Percentiles rank a stretch among this genome's conserved stretches.
Evolutionary conservation across 306 rosid species (phyloP).

Genomic region (Cucurbita argyrosperma): DNA sequence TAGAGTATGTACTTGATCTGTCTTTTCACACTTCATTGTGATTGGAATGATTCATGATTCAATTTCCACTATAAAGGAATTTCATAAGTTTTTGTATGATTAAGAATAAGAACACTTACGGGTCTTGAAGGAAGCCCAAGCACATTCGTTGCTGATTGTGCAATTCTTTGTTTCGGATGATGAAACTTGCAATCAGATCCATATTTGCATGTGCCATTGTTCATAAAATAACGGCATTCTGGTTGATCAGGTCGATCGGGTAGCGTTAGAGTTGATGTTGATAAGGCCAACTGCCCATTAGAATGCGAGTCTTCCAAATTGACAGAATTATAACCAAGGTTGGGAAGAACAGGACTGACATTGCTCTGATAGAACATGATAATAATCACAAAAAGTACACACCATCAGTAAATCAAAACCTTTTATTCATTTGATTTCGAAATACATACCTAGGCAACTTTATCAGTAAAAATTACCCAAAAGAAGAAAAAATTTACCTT

Average conservation of each 20-base stretch:
- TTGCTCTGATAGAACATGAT: constrained; percentile 35
- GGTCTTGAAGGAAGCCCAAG: constrained; percentile 83
- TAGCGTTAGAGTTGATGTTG: constrained; percentile 28
- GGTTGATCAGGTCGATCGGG: constrained; percentile 88
- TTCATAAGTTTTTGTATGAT: background rate
- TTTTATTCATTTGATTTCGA: background rate
- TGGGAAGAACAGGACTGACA: constrained; percentile 37
- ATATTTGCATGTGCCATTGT: constrained; percentile 77
- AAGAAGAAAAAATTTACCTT: background rate
- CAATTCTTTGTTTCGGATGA: constrained; percentile 70
- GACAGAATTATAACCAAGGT: constrained; percentile 32
- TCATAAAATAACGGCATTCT: constrained; percentile 72
- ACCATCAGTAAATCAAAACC: background rate
- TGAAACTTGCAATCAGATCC: constrained; percentile 81
- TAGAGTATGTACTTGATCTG: background rate
- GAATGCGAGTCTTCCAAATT: constrained; percentile 40
- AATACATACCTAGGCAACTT: background rate
- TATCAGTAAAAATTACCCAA: background rate
- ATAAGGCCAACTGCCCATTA: constrained; percentile 29
- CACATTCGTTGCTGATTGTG: constrained; percentile 33
- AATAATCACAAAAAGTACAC: background rate
- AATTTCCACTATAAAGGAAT: background rate
- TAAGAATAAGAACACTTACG: constrained; percentile 34
- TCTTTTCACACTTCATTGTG: background rate
- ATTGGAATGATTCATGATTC: background rate